Evolutionary conservation across 108 stramenopile genomes (phyloP).

Genomic region (Skeletonema menzelii): DNA sequence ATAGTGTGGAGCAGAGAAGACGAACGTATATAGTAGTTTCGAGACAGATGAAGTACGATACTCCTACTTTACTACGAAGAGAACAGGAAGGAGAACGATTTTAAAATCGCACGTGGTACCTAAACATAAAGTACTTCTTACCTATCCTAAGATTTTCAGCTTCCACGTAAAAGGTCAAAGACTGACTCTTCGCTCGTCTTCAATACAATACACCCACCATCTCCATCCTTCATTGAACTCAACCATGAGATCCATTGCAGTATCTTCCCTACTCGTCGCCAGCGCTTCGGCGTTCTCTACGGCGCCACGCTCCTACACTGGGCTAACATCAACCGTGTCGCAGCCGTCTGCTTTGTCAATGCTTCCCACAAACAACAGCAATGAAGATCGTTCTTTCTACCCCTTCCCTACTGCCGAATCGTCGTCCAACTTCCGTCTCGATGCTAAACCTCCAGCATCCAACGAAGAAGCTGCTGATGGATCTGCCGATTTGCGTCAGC

Average conservation of each 20-base stretch:
- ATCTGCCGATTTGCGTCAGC: slow-evolving; percentile 70
- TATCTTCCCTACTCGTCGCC: slow-evolving; percentile 18
- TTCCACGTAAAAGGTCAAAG: not conserved
- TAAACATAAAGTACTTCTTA: no score
- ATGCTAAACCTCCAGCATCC: slow-evolving; percentile 36
- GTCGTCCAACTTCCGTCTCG: slow-evolving; percentile 21
- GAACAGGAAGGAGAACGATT: no score
- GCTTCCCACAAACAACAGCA: slow-evolving; percentile 18
- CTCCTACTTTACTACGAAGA: no score
- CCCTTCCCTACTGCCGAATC: slow-evolving; percentile 19
- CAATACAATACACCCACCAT: not conserved
- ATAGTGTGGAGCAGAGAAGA: no score
- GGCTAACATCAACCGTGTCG: slow-evolving; percentile 3
- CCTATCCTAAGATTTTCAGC: no score
- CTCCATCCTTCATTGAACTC: not conserved
- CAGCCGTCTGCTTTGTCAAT: slow-evolving; percentile 10
- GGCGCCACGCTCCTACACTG: slow-evolving; percentile 21
- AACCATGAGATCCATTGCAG: slow-evolving; percentile 23
- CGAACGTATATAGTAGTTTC: no score
- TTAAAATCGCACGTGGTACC: no score
- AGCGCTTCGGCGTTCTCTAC: slow-evolving; percentile 39
- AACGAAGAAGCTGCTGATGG: slow-evolving; percentile 76
- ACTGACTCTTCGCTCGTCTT: not conserved
- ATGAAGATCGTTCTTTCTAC: not conserved
- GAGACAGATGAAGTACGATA: no score